phyloP scores from a whole-genome alignment of 1,139 yeast species.

The Kluyveromyces marxianus region DNA sequence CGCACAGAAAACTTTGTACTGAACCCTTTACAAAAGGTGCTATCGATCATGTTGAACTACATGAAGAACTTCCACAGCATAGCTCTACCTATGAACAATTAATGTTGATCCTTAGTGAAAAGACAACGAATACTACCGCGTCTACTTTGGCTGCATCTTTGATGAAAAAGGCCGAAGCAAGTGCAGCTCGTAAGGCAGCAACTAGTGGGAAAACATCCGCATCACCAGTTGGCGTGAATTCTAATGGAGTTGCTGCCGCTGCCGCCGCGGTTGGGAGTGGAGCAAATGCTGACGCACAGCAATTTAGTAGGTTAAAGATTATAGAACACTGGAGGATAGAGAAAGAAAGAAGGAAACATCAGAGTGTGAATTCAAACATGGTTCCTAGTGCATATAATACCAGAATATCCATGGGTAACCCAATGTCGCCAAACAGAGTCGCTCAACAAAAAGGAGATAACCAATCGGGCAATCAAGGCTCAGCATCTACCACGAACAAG shows the following conservation, averaged over 20 bases:
- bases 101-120: conserved; percentile 48
- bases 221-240: conserved; percentile 10
- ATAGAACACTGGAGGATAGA: conserved; percentile 42
- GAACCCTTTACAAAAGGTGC: conserved; percentile 37
- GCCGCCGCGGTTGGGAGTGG: conserved; percentile 27
- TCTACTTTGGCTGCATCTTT: conserved; percentile 30
- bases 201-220: conserved; percentile 22
- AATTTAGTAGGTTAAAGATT: conserved; percentile 42
- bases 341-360: conserved; percentile 37
- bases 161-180: conserved; percentile 29
- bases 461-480: conserved; percentile 7
- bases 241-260: conserved; percentile 24
- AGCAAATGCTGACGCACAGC: conserved; percentile 34
- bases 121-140: conserved; percentile 29
- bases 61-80: conserved; percentile 64
- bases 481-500: conserved; percentile 2
- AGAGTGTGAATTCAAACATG: conserved; percentile 22
- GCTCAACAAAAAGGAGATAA: conserved; percentile 23
- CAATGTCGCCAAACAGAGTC: conserved; percentile 26
- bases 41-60: conserved; percentile 42
- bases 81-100: conserved; percentile 85
- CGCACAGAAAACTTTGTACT: conserved; percentile 44
- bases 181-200: conserved; percentile 14
- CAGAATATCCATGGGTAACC: conserved; percentile 30
- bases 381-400: conserved; percentile 23